Base-by-base conservation (phyloP, 495 filamentous ascomycete genomes). In the Schizothecium vesticola region DNA sequence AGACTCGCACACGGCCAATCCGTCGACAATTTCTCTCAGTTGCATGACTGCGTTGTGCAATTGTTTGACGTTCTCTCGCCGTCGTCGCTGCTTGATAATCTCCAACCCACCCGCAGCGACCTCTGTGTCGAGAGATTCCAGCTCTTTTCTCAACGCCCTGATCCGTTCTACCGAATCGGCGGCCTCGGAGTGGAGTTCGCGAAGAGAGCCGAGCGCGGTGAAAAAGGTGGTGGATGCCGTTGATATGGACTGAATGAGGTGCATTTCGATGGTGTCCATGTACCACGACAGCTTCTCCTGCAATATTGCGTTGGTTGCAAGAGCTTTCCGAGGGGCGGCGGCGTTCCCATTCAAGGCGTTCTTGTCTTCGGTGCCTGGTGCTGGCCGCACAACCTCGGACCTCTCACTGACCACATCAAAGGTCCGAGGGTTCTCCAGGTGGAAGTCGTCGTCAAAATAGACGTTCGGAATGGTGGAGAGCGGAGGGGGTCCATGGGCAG, bases 251-350 rank as follows among this genome's bases (percentile, higher is more conserved):
- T 91, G 93, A 67, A 99, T 98, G 10, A 99, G 84, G 75, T 99
- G 95, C 62, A 98, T 92, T 74, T 99, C 95, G 22, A 99, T 91
- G 0, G 96, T 99, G 76, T 99, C 95, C 95, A 99, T 97, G 73
- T 99, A 99, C 95, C 95, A 99, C 1, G 94, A 97, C 3, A 99
- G 84, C 75, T 99, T 99, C 74, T 99, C 95, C 75, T 99, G 95
- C n/a, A 99, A 80, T 59, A 99, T 98, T 1, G 95, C 95, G 80
- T 99, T 99, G 0, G 93, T 97, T 36, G 96, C 94, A 4, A 99
- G 83, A 19, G 91, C 92, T 77, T 97, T 97, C 57, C 95, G 85
- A 31, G 92, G 90, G 26, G 85, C 87, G 5, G 80, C 68, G 1
- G 82, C 78, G 28, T 83, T 82, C n/a, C 90, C 91, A 80, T 92